These are phyloP conservation scores for Pseudisothecium myosuroides DNA, from an alignment of 225 moss, liverwort and hornwort genomes.

Conservation along the genomic window DNA sequence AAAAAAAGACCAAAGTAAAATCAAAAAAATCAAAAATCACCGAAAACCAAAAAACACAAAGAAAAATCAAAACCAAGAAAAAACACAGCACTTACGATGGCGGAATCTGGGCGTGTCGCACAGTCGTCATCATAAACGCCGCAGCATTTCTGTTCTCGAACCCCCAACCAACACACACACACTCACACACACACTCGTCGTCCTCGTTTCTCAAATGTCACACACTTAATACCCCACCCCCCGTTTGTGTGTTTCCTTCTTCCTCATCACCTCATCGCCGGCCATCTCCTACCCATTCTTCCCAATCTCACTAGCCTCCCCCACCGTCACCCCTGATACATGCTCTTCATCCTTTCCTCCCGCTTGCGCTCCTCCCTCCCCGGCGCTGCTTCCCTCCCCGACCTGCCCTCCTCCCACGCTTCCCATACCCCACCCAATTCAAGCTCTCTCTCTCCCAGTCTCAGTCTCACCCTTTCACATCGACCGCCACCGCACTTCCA, in stretches of 20 bases:
- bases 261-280: conserved; percentile 12
- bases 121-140: conserved; percentile 32
- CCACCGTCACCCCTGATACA: neutral
- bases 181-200: neutral
- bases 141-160: conserved; percentile 15
- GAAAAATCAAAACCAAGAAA: neutral
- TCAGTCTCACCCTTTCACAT: neutral
- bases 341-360: conserved; percentile 3
- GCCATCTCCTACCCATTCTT: conserved; percentile 20
- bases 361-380: neutral
- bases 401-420: conserved; percentile 18
- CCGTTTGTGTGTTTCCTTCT: neutral
- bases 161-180: neutral
- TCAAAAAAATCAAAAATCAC: neutral
- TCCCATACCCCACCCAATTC: conserved; percentile 19
- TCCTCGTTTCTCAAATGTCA: neutral
- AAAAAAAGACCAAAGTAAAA: neutral
- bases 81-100: conserved; percentile 10
- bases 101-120: conserved; percentile 31
- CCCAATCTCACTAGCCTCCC: neutral
- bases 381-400: conserved; percentile 1
- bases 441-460: neutral
- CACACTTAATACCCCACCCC: neutral
- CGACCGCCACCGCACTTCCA: neutral
- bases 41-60: neutral